phyloP scores from a whole-genome alignment of 2,329 filamentous ascomycete genomes.

The Fusarium tupiense region DNA sequence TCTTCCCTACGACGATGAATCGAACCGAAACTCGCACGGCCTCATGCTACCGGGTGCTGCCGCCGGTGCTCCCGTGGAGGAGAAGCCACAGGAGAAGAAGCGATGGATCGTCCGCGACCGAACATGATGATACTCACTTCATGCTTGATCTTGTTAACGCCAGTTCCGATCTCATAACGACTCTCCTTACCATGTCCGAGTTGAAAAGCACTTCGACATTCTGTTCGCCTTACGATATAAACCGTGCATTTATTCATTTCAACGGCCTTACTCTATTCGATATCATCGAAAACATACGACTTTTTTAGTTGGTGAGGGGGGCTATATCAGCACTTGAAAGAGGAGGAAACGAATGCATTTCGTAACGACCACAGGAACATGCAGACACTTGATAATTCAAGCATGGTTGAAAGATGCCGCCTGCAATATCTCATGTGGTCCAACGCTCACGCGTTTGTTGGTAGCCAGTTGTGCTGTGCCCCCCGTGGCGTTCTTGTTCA shows the following conservation, averaged over 20 bases:
- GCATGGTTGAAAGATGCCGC: not conserved
- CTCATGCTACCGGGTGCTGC: slow-evolving; percentile 36
- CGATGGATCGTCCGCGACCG: slow-evolving; percentile 58
- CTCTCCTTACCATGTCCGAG: slow-evolving; percentile 20
- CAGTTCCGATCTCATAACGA: slow-evolving; percentile 17
- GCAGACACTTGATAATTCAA: not conserved
- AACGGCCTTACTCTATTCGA: slow-evolving; percentile 34
- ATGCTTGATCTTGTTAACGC: not conserved
- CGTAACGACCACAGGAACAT: not conserved
- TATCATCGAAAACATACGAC: slow-evolving; percentile 23
- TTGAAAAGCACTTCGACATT: slow-evolving; percentile 11
- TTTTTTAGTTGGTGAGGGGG: not conserved
- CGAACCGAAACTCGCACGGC: slow-evolving; percentile 40
- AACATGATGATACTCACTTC: slow-evolving; percentile 50
- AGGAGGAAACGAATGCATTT: not conserved
- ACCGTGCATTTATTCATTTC: slow-evolving; percentile 27
- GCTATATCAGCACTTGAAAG: not conserved
- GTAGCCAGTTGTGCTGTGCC: slow-evolving; percentile 1
- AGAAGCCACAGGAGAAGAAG: slow-evolving; percentile 55
- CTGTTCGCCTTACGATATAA: slow-evolving; percentile 34
- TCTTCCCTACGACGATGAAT: slow-evolving; percentile 45
- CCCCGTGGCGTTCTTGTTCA: slow-evolving; percentile 33
- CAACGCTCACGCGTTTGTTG: not conserved
- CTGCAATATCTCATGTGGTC: not conserved
- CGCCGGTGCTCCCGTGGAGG: slow-evolving; percentile 20